phyloP scores from a whole-genome alignment of 257 asterid genomes.

The Nicotiana otophora region DNA sequence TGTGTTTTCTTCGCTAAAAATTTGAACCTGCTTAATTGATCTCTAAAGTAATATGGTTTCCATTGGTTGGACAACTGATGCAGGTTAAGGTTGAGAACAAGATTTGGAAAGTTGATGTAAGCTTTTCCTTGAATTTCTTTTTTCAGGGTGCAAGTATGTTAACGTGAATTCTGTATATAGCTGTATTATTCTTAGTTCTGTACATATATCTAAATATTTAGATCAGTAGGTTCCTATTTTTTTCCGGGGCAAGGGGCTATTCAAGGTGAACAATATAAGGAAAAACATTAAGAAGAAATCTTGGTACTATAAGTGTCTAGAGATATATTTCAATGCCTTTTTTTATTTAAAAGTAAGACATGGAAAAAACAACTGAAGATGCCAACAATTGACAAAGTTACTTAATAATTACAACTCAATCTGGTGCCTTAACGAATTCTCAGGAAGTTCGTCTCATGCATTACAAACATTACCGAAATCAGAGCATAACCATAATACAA shows the following conservation, averaged over 20 bases:
- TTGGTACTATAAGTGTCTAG: neutral
- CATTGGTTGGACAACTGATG: conserved; percentile 14
- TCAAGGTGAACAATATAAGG: neutral
- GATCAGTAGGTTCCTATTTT: neutral
- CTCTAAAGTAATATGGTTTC: neutral
- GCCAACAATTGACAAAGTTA: neutral
- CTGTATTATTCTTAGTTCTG: neutral
- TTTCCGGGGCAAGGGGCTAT: neutral
- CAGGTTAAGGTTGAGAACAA: conserved; percentile 95
- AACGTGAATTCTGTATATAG: neutral
- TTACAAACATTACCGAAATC: neutral
- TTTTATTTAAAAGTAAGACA: neutral
- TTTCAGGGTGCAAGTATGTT: neutral
- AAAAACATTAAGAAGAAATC: neutral
- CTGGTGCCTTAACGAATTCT: neutral
- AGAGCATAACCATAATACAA: neutral
- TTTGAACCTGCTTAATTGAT: conserved; percentile 11
- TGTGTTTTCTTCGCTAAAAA: neutral
- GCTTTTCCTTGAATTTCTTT: conserved; percentile 20
- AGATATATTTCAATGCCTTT: neutral
- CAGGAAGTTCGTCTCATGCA: neutral
- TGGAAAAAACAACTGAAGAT: neutral
- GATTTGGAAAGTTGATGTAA: conserved; percentile 92
- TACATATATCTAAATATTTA: neutral
- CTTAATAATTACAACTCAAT: neutral